phyloP scores from a whole-genome alignment of 108 stramenopile genomes.

The Cyclotella sp. region DNA sequence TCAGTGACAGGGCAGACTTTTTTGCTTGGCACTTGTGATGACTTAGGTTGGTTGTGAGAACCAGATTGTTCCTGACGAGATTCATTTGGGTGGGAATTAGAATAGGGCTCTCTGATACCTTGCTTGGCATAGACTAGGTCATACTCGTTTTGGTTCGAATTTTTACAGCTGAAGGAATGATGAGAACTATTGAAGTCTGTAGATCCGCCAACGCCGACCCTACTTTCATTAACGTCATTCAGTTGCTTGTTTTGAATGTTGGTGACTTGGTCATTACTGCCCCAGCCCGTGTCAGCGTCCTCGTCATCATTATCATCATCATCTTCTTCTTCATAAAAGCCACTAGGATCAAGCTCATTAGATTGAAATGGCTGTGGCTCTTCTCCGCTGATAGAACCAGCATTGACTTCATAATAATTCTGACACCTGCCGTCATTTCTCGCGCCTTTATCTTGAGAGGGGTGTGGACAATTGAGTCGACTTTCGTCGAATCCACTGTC shows the following conservation, averaged over 20 bases:
- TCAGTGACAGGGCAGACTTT: background rate
- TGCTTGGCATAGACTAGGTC: no score
- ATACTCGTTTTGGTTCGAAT: no score
- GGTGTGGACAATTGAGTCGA: no score
- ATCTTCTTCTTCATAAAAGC: constrained; percentile 41
- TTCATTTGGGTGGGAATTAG: background rate
- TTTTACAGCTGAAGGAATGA: no score
- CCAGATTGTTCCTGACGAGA: background rate
- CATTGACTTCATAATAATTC: background rate
- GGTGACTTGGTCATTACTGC: no score
- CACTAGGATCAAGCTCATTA: constrained; percentile 25
- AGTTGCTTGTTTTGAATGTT: no score
- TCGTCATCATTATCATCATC: constrained; percentile 17
- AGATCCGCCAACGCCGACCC: no score
- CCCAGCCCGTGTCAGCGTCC: background rate
- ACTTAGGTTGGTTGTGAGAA: background rate
- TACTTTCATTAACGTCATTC: no score
- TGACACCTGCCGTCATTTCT: background rate
- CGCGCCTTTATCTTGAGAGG: background rate
- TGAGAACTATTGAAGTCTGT: no score
- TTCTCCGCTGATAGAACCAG: background rate
- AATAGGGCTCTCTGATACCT: no score
- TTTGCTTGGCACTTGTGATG: background rate
- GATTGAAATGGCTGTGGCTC: background rate
- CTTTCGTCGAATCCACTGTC: background rate